Conservation (phyloP, 495 filamentous ascomycete species). For the Penicillium herquei region DNA sequence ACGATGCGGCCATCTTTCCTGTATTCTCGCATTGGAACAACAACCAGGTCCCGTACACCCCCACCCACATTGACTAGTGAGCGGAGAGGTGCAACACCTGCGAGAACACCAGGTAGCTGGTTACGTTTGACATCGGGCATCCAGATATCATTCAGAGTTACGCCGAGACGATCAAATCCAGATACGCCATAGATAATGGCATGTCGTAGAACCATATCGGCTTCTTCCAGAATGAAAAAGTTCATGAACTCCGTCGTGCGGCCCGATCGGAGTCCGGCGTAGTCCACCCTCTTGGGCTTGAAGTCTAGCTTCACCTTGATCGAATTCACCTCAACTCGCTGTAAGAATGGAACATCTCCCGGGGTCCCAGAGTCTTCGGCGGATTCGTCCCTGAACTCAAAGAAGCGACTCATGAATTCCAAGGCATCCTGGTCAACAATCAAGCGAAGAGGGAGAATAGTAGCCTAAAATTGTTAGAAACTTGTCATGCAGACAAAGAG, state of each 20-base stretch:
- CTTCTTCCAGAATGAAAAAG: conserved; percentile 87
- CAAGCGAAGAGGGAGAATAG: conserved; percentile 79
- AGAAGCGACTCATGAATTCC: conserved; percentile 95
- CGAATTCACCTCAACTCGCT: conserved; percentile 82
- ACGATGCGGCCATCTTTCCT: conserved; percentile 90
- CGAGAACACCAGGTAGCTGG: conserved; percentile 85
- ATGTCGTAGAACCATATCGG: conserved; percentile 82
- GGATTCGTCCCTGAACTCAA: conserved; percentile 90
- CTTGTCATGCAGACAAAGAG: neutral
- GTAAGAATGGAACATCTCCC: conserved; percentile 81
- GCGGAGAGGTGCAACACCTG: conserved; percentile 85
- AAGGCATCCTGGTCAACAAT: conserved; percentile 98
- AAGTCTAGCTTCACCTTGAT: conserved; percentile 87
- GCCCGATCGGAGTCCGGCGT: conserved; percentile 91
- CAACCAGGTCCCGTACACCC: conserved; percentile 80
- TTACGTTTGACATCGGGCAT: conserved; percentile 89
- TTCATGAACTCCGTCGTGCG: conserved; percentile 99
- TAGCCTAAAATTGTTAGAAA: conserved; percentile 48
- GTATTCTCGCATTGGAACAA: conserved; percentile 89
- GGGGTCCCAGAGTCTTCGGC: conserved; percentile 48
- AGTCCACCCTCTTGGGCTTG: conserved; percentile 96
- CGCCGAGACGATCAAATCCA: conserved; percentile 83
- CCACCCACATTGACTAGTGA: conserved; percentile 86
- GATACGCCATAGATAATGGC: conserved; percentile 89
- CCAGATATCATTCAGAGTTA: conserved; percentile 93